phyloP scores from a whole-genome alignment of 2,329 filamentous ascomycete genomes.

The Fusarium mexicanum region DNA sequence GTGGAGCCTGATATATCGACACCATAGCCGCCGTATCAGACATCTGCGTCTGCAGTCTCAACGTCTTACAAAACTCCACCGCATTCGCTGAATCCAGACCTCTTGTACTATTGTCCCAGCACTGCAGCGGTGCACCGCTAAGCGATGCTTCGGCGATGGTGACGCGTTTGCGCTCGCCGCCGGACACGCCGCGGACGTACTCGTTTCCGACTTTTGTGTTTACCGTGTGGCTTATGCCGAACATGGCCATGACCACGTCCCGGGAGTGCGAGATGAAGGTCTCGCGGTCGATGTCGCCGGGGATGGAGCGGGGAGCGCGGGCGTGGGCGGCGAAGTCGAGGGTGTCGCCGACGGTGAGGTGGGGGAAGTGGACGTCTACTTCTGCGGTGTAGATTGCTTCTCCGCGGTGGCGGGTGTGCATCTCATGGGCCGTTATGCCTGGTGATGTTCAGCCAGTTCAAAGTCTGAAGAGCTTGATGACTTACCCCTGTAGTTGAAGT shows the following conservation, averaged over 20 bases:
- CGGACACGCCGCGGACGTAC: constrained; percentile 67
- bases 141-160: constrained; percentile 49
- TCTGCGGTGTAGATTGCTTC: constrained; percentile 87
- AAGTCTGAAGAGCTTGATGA: fast-evolving
- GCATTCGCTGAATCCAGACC: constrained; percentile 74
- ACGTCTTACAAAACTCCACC: constrained; percentile 70
- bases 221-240: constrained; percentile 73
- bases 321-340: constrained; percentile 77
- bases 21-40: constrained; percentile 66
- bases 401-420: constrained; percentile 60
- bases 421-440: constrained; percentile 37
- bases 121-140: constrained; percentile 61
- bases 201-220: constrained; percentile 77
- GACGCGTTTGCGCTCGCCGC: constrained; percentile 60
- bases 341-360: constrained; percentile 78
- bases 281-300: constrained; percentile 61
- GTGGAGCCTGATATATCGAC: constrained; percentile 71
- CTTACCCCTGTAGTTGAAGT: constrained; percentile 80
- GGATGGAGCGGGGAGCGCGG: constrained; percentile 67
- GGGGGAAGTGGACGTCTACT: constrained; percentile 80
- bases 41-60: constrained; percentile 69
- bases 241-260: constrained; percentile 77
- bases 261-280: constrained; percentile 68
- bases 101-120: constrained; percentile 75
- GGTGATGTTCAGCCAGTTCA: not conserved